phyloP scores from a whole-genome alignment of 1,139 yeast species.

The Kodamaea plutei region DNA sequence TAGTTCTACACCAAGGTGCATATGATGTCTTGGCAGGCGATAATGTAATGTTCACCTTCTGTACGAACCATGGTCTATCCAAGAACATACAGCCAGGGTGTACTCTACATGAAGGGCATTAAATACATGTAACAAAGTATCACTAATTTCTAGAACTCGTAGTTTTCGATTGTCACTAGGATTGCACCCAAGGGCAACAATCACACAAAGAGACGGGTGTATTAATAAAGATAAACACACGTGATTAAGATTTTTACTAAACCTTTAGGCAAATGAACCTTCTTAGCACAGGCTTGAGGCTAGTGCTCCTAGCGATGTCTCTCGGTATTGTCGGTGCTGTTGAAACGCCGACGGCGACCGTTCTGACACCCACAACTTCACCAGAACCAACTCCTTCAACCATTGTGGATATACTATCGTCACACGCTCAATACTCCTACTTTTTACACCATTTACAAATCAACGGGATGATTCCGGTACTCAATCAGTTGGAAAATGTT shows the following conservation, averaged over 20 bases:
- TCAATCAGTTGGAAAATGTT: conserved; percentile 62
- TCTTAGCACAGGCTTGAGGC: conserved; percentile 2
- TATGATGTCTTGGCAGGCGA: no score
- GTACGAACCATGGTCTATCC: no score
- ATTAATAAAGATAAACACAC: background rate
- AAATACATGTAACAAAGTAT: no score
- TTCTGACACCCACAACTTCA: conserved; percentile 5
- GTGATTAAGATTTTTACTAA: no score
- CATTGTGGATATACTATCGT: conserved; percentile 72
- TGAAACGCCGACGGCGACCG: conserved; percentile 7
- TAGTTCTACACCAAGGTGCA: no score
- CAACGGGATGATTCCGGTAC: conserved; percentile 60
- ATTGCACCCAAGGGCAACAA: no score
- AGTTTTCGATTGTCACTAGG: no score
- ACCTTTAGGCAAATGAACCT: background rate
- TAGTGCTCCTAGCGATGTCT: conserved; percentile 1
- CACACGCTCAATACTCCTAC: conserved; percentile 68
- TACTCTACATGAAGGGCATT: no score
- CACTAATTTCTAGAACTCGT: no score
- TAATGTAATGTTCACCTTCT: no score
- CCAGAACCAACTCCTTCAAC: conserved; percentile 37
- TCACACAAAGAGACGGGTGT: background rate
- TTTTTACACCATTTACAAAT: conserved; percentile 65
- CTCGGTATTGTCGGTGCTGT: no score
- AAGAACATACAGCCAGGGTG: no score